Evolutionary conservation across 805 yeast genomes (phyloP).

Genomic region (Pichia exigua): DNA sequence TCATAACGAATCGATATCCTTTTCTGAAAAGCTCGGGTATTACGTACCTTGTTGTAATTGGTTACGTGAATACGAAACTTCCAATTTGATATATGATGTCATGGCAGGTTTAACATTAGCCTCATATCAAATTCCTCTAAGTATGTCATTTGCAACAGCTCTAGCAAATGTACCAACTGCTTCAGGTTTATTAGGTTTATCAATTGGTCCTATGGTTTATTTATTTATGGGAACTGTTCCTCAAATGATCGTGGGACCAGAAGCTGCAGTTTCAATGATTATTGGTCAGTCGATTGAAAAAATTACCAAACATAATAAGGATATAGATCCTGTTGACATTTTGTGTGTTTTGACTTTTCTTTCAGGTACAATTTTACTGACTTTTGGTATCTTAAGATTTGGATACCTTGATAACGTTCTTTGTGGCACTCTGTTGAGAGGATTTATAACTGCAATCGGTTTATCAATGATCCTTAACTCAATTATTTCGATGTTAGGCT

Average conservation of each 20-base stretch:
- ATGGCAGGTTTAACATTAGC: slow-evolving; percentile 84
- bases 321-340: slow-evolving; percentile 42
- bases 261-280: slow-evolving; percentile 77
- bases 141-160: slow-evolving; percentile 73
- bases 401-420: slow-evolving; percentile 81
- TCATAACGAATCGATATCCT: slow-evolving; percentile 1
- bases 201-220: slow-evolving; percentile 73
- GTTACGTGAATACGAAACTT: slow-evolving; percentile 43
- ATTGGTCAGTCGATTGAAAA: slow-evolving; percentile 72
- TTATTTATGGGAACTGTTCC: slow-evolving; percentile 80
- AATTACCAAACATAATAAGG: slow-evolving; percentile 35
- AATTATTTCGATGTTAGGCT: slow-evolving; percentile 62
- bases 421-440: slow-evolving; percentile 68
- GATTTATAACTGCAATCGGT: slow-evolving; percentile 83
- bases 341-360: slow-evolving; percentile 64
- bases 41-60: slow-evolving; percentile 63
- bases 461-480: slow-evolving; percentile 76
- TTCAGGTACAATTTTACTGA: slow-evolving; percentile 65
- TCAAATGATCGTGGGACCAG: slow-evolving; percentile 85
- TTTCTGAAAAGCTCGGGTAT: slow-evolving; percentile 38
- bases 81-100: slow-evolving; percentile 48
- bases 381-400: slow-evolving; percentile 71
- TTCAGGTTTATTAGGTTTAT: slow-evolving; percentile 69
- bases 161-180: slow-evolving; percentile 78
- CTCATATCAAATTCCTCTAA: slow-evolving; percentile 84